Conservation (phyloP, 2,329 filamentous ascomycete genomes). For the Trichoderma brevicompactum region DNA sequence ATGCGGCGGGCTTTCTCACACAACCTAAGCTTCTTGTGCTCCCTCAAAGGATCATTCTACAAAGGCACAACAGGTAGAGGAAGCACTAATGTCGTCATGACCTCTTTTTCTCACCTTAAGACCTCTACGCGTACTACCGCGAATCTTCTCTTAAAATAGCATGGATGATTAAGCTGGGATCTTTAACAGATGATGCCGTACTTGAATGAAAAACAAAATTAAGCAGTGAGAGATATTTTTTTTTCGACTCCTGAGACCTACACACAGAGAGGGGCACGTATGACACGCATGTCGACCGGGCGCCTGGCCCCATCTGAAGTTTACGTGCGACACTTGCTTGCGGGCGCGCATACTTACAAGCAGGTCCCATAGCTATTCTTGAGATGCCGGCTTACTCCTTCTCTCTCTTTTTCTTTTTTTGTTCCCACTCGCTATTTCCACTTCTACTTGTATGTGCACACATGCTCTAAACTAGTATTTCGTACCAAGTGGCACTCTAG, state of each 20-base stretch:
- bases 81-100: not conserved
- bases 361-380: not conserved
- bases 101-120: not conserved
- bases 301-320: not conserved
- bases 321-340: not conserved
- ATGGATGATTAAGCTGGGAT: conserved; percentile 8
- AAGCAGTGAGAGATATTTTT: too few species aligned
- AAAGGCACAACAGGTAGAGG: not conserved
- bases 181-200: not conserved
- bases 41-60: not conserved
- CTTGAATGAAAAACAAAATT: not conserved
- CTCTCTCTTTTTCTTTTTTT: not conserved
- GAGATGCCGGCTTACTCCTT: not conserved
- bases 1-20: not conserved
- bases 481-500: not conserved
- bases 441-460: too few species aligned
- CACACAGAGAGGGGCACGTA: not conserved
- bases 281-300: conserved; percentile 12
- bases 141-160: not conserved
- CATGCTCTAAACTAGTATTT: not conserved
- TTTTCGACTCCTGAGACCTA: not conserved
- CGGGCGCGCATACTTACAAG: conserved; percentile 1
- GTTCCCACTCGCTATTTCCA: too few species aligned
- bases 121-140: not conserved
- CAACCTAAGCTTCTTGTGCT: not conserved